Base-by-base conservation (phyloP, 192 early-diverging fungal species). In the Radiomyces spectabilis region DNA sequence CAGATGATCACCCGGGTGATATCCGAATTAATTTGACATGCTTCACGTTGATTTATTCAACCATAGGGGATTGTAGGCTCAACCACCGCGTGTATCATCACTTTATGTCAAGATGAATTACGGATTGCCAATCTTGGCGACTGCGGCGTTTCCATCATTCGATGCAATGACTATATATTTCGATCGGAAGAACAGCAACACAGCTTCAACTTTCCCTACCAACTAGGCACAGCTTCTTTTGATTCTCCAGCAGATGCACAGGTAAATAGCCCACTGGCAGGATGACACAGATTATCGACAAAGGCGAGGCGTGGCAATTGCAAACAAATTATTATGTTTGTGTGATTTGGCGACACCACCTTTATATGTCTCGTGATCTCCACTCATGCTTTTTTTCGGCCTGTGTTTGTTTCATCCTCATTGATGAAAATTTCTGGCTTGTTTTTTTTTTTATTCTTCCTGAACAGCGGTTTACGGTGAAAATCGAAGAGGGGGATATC, bases 201-300 rank as follows among this genome's bases (percentile, higher is more conserved):
- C 72, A 94, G 90, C 19, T 99, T 99, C 73, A 99, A 99, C 70
- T 97, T 89, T 58, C 97, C 97, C 4, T 97, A 83, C 64, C 97
- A 99, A 65, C 80, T 99, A 24, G 92, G 96, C 40, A 95, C 89
- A 1, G 53, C 51, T 16, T 66, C 64, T 27, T 57, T 57, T 51
- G 64, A 66, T 42, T 50, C 51, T 16, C 64, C 64, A 2, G 54
- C 37, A 8, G 64, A 66, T 44, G 64, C 64, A 27, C 64, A 66
- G 53, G 64, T 66, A 50, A 54, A 19, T n/a, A n/a, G n/a, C n/a
- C n/a, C n/a, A n/a, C n/a, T n/a, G n/a, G n/a, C n/a, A n/a, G n/a
- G n/a, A n/a, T n/a, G n/a, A n/a, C n/a, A n/a, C n/a, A n/a, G n/a
- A n/a, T n/a, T n/a, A n/a, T 47, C 7, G 1, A 47, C 29, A 16